Percentiles rank a stretch among this genome's conserved stretches.
Conservation (phyloP, 768 basidiomycete genomes). For the Udeniomyces megalosporus region DNA sequence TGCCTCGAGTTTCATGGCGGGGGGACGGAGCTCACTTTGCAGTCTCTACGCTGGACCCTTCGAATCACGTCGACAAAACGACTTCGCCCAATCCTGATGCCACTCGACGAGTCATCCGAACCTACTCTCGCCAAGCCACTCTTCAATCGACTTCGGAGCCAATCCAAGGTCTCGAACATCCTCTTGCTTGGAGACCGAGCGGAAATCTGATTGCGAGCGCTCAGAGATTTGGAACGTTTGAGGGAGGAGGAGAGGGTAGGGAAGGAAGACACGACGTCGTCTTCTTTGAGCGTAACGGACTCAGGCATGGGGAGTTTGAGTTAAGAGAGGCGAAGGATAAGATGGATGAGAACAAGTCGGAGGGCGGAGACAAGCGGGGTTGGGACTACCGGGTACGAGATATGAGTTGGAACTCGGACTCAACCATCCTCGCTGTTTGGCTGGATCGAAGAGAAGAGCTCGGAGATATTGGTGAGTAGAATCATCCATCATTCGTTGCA, state of each 20-base stretch:
- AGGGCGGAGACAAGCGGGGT: constrained; percentile 23
- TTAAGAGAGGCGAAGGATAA: constrained; percentile 33
- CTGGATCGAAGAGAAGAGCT: constrained; percentile 39
- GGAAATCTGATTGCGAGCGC: constrained; percentile 70
- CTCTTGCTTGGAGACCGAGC: constrained; percentile 67
- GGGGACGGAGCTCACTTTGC: constrained; percentile 83
- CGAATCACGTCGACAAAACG: constrained; percentile 17
- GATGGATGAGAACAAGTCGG: constrained; percentile 20
- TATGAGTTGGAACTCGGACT: constrained; percentile 74
- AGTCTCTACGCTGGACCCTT: constrained; percentile 53
- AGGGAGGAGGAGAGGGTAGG: constrained; percentile 47
- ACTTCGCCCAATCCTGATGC: constrained; percentile 13
- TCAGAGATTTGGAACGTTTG: constrained; percentile 53
- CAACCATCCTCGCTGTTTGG: constrained; percentile 71
- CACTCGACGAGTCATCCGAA: constrained; percentile 44
- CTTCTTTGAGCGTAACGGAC: constrained; percentile 88
- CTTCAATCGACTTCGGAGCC: constrained; percentile 74
- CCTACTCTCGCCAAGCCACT: constrained; percentile 56
- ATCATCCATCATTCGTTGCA: neutral
- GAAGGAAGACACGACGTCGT: constrained; percentile 66
- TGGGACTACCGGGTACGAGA: constrained; percentile 63
- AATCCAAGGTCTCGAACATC: constrained; percentile 64
- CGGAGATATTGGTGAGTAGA: constrained; percentile 52
- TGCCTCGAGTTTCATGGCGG: constrained; percentile 74
- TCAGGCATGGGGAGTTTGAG: constrained; percentile 77